Conservation (phyloP, 192 early-diverging fungal genomes). For the Borealophlyctis nickersoniae region DNA sequence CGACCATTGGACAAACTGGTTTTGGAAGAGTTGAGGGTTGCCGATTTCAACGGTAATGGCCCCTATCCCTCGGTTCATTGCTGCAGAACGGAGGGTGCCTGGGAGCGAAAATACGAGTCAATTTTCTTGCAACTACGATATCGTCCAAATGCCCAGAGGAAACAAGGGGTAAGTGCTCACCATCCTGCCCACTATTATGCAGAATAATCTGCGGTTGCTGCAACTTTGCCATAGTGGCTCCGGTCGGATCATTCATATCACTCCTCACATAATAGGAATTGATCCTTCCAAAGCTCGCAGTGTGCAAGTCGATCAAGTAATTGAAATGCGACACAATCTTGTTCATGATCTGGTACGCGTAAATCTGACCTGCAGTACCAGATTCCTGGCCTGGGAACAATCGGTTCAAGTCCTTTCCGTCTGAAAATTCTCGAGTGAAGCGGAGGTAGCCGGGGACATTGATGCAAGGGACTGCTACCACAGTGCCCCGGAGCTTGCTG, state of each 20-base stretch:
- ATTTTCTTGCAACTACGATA: not conserved
- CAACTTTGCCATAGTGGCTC: conserved; percentile 74
- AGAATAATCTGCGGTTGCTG: conserved; percentile 77
- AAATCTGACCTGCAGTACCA: conserved; percentile 79
- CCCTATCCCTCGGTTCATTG: conserved; percentile 67
- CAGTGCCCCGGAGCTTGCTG: conserved; percentile 69
- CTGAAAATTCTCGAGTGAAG: conserved; percentile 75
- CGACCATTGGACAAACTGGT: conserved; percentile 74
- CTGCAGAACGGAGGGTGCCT: conserved; percentile 82
- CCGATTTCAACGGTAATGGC: conserved; percentile 93
- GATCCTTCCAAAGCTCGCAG: conserved; percentile 77
- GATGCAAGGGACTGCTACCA: conserved; percentile 85
- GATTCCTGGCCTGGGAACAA: conserved; percentile 66
- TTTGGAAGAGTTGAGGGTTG: conserved; percentile 82
- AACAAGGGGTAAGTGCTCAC: no score
- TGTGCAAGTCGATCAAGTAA: conserved; percentile 85
- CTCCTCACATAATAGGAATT: conserved; percentile 87
- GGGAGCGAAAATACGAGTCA: no score
- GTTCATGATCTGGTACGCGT: conserved; percentile 75
- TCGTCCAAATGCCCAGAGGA: not conserved
- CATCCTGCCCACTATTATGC: conserved; percentile 66
- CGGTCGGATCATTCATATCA: conserved; percentile 75
- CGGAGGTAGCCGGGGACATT: conserved; percentile 83
- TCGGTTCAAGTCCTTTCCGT: conserved; percentile 86
- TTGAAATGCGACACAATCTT: conserved; percentile 78